Evolutionary conservation across 495 filamentous ascomycete genomes (phyloP).

Genomic region (Terfezia claveryi): DNA sequence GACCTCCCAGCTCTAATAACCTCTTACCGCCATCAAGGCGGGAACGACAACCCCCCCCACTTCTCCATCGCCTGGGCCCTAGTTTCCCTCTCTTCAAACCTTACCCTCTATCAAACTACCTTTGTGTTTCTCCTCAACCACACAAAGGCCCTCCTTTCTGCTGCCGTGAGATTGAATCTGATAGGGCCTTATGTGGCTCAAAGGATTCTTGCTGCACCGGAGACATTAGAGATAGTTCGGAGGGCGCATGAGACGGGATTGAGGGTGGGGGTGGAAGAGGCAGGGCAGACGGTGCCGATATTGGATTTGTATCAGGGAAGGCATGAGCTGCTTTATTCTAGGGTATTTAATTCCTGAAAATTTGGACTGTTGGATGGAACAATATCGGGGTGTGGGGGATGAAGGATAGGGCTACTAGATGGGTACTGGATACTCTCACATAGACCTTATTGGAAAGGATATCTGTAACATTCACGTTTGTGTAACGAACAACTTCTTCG

Average conservation of each 20-base stretch:
- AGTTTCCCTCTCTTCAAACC: constrained; percentile 18
- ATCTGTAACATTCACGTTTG: no score
- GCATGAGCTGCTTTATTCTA: constrained; percentile 85
- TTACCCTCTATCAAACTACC: constrained; percentile 41
- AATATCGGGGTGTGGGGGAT: not conserved
- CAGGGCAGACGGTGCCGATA: constrained; percentile 66
- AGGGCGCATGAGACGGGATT: constrained; percentile 38
- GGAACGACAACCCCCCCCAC: not conserved
- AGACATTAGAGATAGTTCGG: constrained; percentile 38
- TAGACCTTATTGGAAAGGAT: no score
- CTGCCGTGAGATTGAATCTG: constrained; percentile 68
- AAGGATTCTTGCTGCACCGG: constrained; percentile 45
- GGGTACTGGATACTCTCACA: no score
- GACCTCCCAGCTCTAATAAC: not conserved
- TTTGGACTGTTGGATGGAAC: constrained; percentile 1
- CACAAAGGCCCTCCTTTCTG: constrained; percentile 68
- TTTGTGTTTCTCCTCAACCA: constrained; percentile 79
- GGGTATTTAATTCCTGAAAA: constrained; percentile 56
- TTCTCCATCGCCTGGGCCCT: constrained; percentile 33
- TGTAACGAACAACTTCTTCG: no score
- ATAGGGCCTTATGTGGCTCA: constrained; percentile 90
- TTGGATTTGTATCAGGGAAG: constrained; percentile 89
- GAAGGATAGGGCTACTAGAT: not conserved
- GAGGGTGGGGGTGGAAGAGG: constrained; percentile 39
- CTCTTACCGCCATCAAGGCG: not conserved